phyloP scores from a whole-genome alignment of 768 basidiomycete genomes.

The Symmetrospora coprosmae region DNA sequence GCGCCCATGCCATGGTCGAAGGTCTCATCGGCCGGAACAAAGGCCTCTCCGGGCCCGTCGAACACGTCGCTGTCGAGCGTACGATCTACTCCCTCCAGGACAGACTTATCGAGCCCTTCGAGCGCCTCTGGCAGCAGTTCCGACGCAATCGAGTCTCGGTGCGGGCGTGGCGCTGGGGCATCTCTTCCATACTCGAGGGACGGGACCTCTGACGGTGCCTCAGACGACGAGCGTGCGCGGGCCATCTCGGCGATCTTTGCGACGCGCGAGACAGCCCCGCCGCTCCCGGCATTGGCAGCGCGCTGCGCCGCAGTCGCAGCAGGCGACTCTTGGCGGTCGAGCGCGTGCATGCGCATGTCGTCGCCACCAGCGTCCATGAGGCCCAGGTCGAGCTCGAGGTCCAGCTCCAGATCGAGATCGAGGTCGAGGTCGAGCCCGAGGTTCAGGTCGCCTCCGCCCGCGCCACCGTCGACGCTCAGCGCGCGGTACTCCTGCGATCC shows the following conservation, averaged over 20 bases:
- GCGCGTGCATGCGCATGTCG: slow-evolving; percentile 23
- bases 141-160: not conserved
- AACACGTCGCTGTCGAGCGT: not conserved
- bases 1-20: not conserved
- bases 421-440: slow-evolving; percentile 64
- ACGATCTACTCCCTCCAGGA: not conserved
- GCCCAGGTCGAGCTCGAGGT: slow-evolving; percentile 51
- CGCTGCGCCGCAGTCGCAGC: too few relatives aligned
- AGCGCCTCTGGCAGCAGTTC: not conserved
- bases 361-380: slow-evolving; percentile 59
- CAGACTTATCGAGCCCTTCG: not conserved
- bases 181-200: slow-evolving; percentile 16
- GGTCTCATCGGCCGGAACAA: not conserved
- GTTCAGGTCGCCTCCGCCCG: slow-evolving; percentile 56
- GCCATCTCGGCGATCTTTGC: too few relatives aligned
- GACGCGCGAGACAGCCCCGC: too few relatives aligned
- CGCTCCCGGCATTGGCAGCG: too few relatives aligned
- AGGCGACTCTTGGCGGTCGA: too few relatives aligned
- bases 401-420: slow-evolving; percentile 45
- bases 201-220: not conserved
- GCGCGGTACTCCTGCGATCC: slow-evolving; percentile 66
- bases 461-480: not conserved
- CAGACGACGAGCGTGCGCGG: too few relatives aligned
- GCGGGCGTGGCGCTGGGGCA: not conserved
- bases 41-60: not conserved